Evolutionary conservation across 257 asterid species (phyloP).

Genomic region (Primulina tabacum): DNA sequence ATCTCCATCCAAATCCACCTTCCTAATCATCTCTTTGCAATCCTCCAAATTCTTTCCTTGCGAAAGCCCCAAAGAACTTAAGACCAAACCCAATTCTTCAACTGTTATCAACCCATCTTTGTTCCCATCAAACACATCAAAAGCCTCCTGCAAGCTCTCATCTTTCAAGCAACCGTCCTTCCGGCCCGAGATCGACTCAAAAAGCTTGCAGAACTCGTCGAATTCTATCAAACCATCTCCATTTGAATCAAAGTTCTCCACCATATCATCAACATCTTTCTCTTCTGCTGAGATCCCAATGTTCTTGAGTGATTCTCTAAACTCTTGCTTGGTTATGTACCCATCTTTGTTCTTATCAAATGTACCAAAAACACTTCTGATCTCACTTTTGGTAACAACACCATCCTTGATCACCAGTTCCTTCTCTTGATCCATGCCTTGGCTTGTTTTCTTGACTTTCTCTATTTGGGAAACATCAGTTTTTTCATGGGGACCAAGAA

Average conservation of each 20-base stretch:
- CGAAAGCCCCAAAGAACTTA: conserved; percentile 58
- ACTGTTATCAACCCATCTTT: conserved; percentile 71
- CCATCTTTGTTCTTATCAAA: conserved; percentile 87
- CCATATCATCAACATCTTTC: conserved; percentile 63
- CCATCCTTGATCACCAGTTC: conserved; percentile 6
- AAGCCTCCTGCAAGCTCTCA: conserved; percentile 62
- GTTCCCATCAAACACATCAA: conserved; percentile 74
- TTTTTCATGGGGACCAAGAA: conserved; percentile 16
- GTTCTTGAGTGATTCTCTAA: conserved; percentile 55
- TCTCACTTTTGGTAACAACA: conserved; percentile 22
- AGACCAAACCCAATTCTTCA: conserved; percentile 63
- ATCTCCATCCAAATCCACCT: conserved; percentile 84
- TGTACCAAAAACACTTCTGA: conserved; percentile 56
- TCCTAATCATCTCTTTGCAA: conserved; percentile 73
- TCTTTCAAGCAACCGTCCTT: conserved; percentile 18
- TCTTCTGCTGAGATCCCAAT: conserved; percentile 63
- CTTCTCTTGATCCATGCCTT: neutral
- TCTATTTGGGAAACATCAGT: neutral
- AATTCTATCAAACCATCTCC: conserved; percentile 77
- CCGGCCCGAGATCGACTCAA: conserved; percentile 34
- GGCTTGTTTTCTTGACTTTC: neutral
- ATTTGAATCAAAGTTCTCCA: conserved; percentile 54
- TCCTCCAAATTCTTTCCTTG: conserved; percentile 62
- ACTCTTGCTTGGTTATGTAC: conserved; percentile 63
- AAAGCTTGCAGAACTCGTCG: conserved; percentile 65